Evolutionary conservation across 305 asterid species (phyloP).

Genomic region (Solanum hybrid): DNA sequence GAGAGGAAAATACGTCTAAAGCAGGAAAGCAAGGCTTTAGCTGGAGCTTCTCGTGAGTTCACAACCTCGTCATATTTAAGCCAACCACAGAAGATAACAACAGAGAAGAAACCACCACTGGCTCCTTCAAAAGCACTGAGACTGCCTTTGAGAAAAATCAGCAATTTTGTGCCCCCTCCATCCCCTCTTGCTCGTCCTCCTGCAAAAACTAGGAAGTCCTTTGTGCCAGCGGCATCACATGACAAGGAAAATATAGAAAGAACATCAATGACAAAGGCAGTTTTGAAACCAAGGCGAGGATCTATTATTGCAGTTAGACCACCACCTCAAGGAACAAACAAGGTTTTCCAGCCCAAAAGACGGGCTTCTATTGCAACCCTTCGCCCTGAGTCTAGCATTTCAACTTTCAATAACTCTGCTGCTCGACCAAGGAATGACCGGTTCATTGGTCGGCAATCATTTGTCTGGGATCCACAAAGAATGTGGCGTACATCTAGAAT

Average conservation of each 20-base stretch:
- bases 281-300: conserved; percentile 54
- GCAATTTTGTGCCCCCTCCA: conserved; percentile 44
- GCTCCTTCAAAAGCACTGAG: conserved; percentile 56
- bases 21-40: conserved; percentile 64
- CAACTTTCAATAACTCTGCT: conserved; percentile 26
- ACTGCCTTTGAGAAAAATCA: conserved; percentile 58
- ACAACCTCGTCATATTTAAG: conserved; percentile 18
- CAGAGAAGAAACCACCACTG: conserved; percentile 68
- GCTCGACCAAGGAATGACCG: conserved; percentile 24
- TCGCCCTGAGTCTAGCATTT: conserved; percentile 20
- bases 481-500: conserved; percentile 55
- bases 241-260: conserved; percentile 43
- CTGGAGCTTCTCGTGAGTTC: conserved; percentile 42
- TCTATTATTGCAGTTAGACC: conserved; percentile 51
- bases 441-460: conserved; percentile 42
- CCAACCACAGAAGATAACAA: conserved; percentile 35
- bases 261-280: conserved; percentile 18
- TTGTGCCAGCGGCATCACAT: conserved; percentile 43
- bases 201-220: conserved; percentile 32
- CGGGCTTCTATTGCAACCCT: conserved; percentile 58
- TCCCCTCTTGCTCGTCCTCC: conserved; percentile 29
- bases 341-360: conserved; percentile 48
- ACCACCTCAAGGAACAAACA: conserved; percentile 27
- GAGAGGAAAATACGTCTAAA: conserved; percentile 71
- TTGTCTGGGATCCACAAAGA: conserved; percentile 81